Evolutionary conservation across 257 asterid species (phyloP).

Genomic region (Gentiana macrophylla): DNA sequence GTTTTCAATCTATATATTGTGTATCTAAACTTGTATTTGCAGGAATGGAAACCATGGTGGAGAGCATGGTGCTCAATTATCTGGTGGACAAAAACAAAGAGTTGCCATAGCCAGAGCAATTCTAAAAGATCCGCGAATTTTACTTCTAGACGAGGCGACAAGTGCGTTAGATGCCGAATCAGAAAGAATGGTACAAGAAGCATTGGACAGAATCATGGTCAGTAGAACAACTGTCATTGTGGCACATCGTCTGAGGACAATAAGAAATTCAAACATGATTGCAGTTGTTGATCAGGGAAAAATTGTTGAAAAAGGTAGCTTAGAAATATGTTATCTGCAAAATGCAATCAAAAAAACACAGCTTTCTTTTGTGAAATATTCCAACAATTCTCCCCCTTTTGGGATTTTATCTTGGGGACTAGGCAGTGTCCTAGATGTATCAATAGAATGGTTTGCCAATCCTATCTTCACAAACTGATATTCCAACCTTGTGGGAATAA

Average conservation of each 20-base stretch:
- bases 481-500: too few species aligned
- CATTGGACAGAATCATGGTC: not conserved
- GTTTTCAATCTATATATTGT: not conserved
- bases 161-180: constrained; percentile 83
- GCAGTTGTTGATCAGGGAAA: constrained; percentile 64
- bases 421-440: too few species aligned
- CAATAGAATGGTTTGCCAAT: too few species aligned
- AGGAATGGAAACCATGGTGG: constrained; percentile 71
- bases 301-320: constrained; percentile 43
- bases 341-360: too few species aligned
- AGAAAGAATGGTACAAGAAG: constrained; percentile 21
- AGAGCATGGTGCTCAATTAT: constrained; percentile 72
- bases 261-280: constrained; percentile 56
- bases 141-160: constrained; percentile 77
- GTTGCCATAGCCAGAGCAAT: constrained; percentile 74
- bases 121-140: constrained; percentile 54
- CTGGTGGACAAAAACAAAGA: constrained; percentile 82
- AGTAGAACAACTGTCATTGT: constrained; percentile 62
- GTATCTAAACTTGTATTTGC: not conserved
- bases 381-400: too few species aligned
- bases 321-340: too few species aligned
- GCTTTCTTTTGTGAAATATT: too few species aligned
- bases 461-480: too few species aligned
- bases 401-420: too few species aligned
- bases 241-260: constrained; percentile 70